A percentile compares a stretch with the other conserved stretches of the same genome.
Conservation (phyloP, 1,284 basidiomycete genomes). For the Acaromyces ingoldii region DNA sequence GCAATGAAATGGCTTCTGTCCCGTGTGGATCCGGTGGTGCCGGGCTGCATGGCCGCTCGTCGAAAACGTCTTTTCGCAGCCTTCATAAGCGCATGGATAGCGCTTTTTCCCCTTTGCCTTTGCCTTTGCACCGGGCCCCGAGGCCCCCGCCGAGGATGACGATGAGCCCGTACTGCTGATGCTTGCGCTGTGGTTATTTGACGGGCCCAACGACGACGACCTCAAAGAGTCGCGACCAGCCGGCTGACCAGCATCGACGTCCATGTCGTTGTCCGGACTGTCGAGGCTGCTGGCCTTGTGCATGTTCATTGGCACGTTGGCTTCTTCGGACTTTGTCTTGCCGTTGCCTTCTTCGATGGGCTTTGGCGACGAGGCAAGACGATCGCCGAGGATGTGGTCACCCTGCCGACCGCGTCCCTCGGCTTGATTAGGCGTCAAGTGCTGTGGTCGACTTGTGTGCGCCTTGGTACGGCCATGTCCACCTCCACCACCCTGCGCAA, state of each 20-base stretch:
- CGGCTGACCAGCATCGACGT: neutral
- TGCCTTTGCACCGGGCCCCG: neutral
- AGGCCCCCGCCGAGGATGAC: neutral
- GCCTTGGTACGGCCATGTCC: too few relatives aligned
- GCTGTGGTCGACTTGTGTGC: too few relatives aligned
- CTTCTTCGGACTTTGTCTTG: neutral
- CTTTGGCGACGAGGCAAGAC: neutral
- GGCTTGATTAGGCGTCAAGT: neutral
- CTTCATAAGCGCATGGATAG: slow-evolving; percentile 59
- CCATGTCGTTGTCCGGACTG: neutral
- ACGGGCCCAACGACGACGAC: too few relatives aligned
- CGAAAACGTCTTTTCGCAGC: slow-evolving; percentile 69
- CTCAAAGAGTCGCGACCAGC: neutral
- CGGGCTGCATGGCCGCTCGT: slow-evolving; percentile 77
- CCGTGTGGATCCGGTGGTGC: slow-evolving; percentile 72
- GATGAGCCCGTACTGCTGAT: neutral
- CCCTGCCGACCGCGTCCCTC: neutral
- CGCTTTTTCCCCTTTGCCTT: slow-evolving; percentile 49
- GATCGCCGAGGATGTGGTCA: neutral
- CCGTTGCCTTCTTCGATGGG: neutral
- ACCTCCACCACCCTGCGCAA: too few relatives aligned
- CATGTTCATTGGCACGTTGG: slow-evolving; percentile 3
- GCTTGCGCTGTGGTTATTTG: neutral
- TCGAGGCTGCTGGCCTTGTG: neutral
- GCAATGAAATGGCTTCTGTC: slow-evolving; percentile 63